Evolutionary conservation across 2,329 filamentous ascomycete genomes (phyloP).

Genomic region (Hortaea sp.): DNA sequence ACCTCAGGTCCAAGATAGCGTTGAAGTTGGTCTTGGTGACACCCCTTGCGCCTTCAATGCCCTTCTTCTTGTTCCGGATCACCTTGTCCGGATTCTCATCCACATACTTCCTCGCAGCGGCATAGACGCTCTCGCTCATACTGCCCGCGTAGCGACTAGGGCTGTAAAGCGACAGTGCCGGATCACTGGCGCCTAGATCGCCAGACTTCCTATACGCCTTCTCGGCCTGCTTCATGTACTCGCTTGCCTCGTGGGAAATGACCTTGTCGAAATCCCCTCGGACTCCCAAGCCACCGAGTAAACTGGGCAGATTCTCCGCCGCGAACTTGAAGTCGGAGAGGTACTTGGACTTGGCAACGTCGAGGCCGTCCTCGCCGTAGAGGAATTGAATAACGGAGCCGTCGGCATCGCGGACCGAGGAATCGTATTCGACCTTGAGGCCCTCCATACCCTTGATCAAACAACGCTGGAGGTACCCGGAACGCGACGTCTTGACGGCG

Average conservation of each 20-base stretch:
- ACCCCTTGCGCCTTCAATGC: constrained; percentile 28
- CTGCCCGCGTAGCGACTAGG: constrained; percentile 73
- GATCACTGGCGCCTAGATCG: constrained; percentile 59
- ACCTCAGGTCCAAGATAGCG: constrained; percentile 80
- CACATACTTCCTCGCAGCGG: constrained; percentile 61
- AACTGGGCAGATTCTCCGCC: constrained; percentile 71
- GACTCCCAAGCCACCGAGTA: constrained; percentile 67
- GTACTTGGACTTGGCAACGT: constrained; percentile 90
- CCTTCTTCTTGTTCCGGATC: constrained; percentile 50
- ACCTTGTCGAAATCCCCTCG: constrained; percentile 41
- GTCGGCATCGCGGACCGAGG: constrained; percentile 85
- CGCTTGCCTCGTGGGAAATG: constrained; percentile 56
- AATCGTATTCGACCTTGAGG: constrained; percentile 83
- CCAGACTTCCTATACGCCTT: constrained; percentile 71
- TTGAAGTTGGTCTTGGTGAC: constrained; percentile 65
- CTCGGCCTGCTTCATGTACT: constrained; percentile 56
- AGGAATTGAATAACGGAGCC: constrained; percentile 90
- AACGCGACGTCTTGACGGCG: constrained; percentile 94
- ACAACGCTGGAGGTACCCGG: constrained; percentile 91
- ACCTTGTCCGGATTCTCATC: constrained; percentile 60
- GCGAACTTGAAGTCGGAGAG: constrained; percentile 84
- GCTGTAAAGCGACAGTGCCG: constrained; percentile 60
- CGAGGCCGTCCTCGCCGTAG: constrained; percentile 91
- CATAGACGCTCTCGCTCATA: constrained; percentile 79
- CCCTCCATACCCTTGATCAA: constrained; percentile 99